Base-by-base conservation (phyloP, 2,329 filamentous ascomycete genomes). In the Diatrype stigma region DNA sequence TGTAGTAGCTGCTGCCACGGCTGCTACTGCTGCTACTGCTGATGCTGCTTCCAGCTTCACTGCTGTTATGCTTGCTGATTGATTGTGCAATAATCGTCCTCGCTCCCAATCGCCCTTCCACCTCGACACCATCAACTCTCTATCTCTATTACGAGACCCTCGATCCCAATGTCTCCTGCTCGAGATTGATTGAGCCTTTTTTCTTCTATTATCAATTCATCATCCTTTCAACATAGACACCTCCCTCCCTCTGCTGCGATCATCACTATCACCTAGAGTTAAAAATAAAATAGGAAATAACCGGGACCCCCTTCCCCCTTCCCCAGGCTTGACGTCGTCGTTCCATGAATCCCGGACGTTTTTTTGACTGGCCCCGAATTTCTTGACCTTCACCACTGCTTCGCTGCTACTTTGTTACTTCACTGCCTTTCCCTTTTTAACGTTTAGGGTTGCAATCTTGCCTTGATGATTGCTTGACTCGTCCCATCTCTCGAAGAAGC, bases 361-460 rank as follows among this genome's bases (percentile, higher is more conserved):
- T 48, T 23, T 51, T 26, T 57, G 49, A 50, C 56, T 49, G 37
- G 56, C 56, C 52, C 48, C 38, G 56, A 26, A 49, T 17, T 44
- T 28, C 21, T 44, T 44, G 40, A 16, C 22, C 21, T n/a, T 44
- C 11, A 37, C 30, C 30, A 52, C 54, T 50, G 48, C 51, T 53
- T 54, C 40, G 52, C 45, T 52, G 51, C 22, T 45, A 3, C 30
- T 34, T 50, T 49, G 28, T 47, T 51, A 52, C 49, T 47, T 56
- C 49, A 26, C 47, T 45, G 46, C 50, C 47, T 48, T 52, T 51
- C 52, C 28, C 47, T 52, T 40, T 53, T 50, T 56, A 30, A 30
- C 26, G 26, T 22, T 40, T 40, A 21, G 19, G 40, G 22, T 44
- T 26, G 40, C 40, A 23, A 44, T 23, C 26, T 26, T 26, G 40